Base-by-base conservation (phyloP, 257 asterid genomes). In the Anisodus tanguticus region DNA sequence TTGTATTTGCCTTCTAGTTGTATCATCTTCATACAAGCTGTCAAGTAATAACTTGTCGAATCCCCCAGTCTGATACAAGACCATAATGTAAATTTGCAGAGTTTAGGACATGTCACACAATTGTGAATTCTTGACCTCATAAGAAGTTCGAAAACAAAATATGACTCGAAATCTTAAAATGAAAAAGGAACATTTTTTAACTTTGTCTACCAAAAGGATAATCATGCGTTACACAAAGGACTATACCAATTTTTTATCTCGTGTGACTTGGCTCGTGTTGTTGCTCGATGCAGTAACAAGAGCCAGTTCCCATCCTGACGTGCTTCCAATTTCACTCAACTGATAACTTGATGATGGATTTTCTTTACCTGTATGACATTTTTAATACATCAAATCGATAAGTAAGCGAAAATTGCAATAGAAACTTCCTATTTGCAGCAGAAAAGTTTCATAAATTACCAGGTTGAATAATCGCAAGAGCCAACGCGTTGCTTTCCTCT, bases 281-380 rank as follows among this genome's bases (percentile, higher is more conserved):
- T 84, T 89, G 91, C 97, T 93, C 86, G 99, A 97, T 39, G 92
- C 55, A 9, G 90, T 90, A 68, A 94, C 98, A 57, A 95, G 87
- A 1, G 99, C 98, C 57, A 95, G 79, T 85, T 95, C 99, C 99
- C 99, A 95, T 47, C 97, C 97, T 6, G 93, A 86, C 60, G 82
- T 81, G 41, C 87, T 89, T 43, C 91, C 94, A 8, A 90, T 81
- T 8, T 85, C 90, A 37, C 53, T 86, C 64, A 90, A 88, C 45
- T 86, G 85, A 71, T 86, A 53, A 11, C 59, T 84, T 26, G 64
- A 16, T 6, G 89, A 69, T 4, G 45, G 51, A 41, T 89, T 84
- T 78, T 90, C 89, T 43, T 86, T 85, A 26, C 91, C 98, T 94
- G 89, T 82, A 58, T 26, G 37, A 26, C 16, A 62, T 13, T 41